Percentiles rank a stretch among this genome's conserved stretches.
Evolutionary conservation across 2,329 filamentous ascomycete genomes (phyloP).

Genomic region (Phialophora expanda): DNA sequence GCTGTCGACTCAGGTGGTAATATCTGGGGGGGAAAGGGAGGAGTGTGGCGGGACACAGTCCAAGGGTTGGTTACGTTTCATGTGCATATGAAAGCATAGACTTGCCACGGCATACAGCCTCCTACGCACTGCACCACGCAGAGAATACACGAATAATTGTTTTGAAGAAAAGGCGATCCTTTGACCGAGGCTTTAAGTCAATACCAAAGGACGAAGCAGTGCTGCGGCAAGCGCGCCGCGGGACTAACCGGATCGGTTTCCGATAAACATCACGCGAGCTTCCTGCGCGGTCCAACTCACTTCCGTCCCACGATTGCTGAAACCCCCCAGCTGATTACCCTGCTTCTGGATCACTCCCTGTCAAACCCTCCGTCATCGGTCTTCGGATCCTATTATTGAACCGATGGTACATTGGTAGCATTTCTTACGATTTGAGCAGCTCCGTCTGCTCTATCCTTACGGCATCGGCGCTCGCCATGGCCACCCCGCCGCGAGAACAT

Average conservation of each 20-base stretch:
- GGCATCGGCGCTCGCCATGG: background rate
- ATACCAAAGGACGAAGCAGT: too few relatives aligned
- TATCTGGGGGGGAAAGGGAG: conserved; percentile 11
- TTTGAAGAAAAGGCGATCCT: background rate
- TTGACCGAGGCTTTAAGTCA: too few relatives aligned
- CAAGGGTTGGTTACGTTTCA: conserved; percentile 30
- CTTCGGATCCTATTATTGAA: background rate
- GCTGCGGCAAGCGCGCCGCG: background rate
- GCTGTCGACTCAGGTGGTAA: conserved; percentile 28
- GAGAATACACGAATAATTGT: conserved; percentile 27
- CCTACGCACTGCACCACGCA: conserved; percentile 19
- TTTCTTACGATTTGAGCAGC: background rate
- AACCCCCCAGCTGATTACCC: background rate
- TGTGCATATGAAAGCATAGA: conserved; percentile 35
- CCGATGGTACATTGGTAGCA: background rate
- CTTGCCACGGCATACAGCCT: conserved; percentile 22
- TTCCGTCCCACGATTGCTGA: background rate
- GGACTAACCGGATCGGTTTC: background rate
- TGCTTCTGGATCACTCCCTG: background rate
- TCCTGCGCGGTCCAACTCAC: background rate
- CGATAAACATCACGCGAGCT: conserved; percentile 5
- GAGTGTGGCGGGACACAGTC: conserved; percentile 4
- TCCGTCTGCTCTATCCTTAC: conserved; percentile 8
- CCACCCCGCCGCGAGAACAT: conserved; percentile 1
- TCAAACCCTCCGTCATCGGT: background rate